These are phyloP conservation scores for Cutaneotrichosporon sp. DNA, from an alignment of 1,284 basidiomycete species.

Conservation along the genomic window DNA sequence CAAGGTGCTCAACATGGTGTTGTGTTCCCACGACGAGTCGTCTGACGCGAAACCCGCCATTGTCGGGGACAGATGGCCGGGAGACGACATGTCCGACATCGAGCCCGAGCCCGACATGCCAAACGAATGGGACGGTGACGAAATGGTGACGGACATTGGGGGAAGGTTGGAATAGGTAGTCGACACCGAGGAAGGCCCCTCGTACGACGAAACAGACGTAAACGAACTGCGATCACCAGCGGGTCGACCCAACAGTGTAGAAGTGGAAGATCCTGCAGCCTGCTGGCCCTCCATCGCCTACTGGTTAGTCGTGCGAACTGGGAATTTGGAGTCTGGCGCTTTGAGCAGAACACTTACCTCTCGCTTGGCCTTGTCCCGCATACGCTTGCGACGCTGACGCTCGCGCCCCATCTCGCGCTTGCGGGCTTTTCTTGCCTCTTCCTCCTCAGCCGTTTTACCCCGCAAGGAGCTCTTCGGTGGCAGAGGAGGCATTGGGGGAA, in stretches of 20 bases:
- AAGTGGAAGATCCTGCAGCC: not conserved
- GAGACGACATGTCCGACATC: slow-evolving; percentile 17
- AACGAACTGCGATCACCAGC: slow-evolving; percentile 6
- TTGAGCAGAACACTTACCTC: slow-evolving; percentile 5
- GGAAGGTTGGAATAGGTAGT: slow-evolving; percentile 13
- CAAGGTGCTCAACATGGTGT: slow-evolving; percentile 18
- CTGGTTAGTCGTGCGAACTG: no score
- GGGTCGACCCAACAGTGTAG: slow-evolving; percentile 3
- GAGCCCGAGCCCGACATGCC: slow-evolving; percentile 13
- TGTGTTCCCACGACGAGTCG: slow-evolving; percentile 19
- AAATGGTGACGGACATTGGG: slow-evolving; percentile 13
- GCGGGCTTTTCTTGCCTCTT: slow-evolving; percentile 19
- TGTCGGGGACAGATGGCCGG: slow-evolving; percentile 16
- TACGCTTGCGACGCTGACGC: slow-evolving; percentile 20
- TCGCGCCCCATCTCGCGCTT: slow-evolving; percentile 23
- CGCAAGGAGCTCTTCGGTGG: slow-evolving; percentile 8
- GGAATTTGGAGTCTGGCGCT: not conserved
- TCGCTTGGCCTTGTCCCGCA: slow-evolving; percentile 22
- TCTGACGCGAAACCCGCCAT: slow-evolving; percentile 15
- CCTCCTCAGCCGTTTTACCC: slow-evolving; percentile 9
- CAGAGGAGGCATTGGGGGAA: not conserved
- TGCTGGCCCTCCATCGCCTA: slow-evolving; percentile 4
- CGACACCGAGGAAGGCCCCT: slow-evolving; percentile 16
- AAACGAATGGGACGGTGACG: slow-evolving; percentile 15
- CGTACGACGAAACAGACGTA: slow-evolving; percentile 12